Evolutionary conservation across 768 basidiomycete species (phyloP).

Genomic region (Mycena capillaripes): DNA sequence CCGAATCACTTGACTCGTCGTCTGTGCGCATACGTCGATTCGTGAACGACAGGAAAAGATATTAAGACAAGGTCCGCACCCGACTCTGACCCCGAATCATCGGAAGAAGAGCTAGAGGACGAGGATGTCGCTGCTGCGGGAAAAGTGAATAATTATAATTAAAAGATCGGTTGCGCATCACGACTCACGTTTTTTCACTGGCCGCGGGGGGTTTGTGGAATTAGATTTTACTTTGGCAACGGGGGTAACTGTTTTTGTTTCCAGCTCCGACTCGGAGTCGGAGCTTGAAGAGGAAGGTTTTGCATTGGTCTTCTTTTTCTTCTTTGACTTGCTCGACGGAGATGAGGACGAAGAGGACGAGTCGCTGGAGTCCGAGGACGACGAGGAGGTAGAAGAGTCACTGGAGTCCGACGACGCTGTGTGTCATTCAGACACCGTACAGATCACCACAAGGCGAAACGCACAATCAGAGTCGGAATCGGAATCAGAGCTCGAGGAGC

Average conservation of each 20-base stretch:
- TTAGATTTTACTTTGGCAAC: slow-evolving; percentile 27
- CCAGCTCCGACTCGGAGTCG: slow-evolving; percentile 44
- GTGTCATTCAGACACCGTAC: slow-evolving; percentile 19
- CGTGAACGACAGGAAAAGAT: slow-evolving; percentile 22
- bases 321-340: slow-evolving; percentile 44
- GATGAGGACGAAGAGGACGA: slow-evolving; percentile 26
- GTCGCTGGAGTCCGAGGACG: slow-evolving; percentile 23
- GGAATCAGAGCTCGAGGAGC: slow-evolving; percentile 40
- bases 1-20: slow-evolving; percentile 54
- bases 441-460: background rate
- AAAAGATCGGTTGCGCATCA: background rate
- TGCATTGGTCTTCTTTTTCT: slow-evolving; percentile 34
- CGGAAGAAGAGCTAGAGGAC: slow-evolving; percentile 43
- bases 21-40: slow-evolving; percentile 36
- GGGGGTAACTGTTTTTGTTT: slow-evolving; percentile 25
- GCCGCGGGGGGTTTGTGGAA: slow-evolving; percentile 11
- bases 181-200: slow-evolving; percentile 13
- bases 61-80: slow-evolving; percentile 34
- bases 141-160: background rate
- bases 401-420: slow-evolving; percentile 28
- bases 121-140: slow-evolving; percentile 13
- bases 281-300: slow-evolving; percentile 40
- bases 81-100: slow-evolving; percentile 49
- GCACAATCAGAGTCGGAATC: slow-evolving; percentile 32
- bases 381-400: slow-evolving; percentile 24